These are phyloP conservation scores for Apiospora aurea DNA, from an alignment of 2,329 filamentous ascomycete species.

Conservation along the genomic window DNA sequence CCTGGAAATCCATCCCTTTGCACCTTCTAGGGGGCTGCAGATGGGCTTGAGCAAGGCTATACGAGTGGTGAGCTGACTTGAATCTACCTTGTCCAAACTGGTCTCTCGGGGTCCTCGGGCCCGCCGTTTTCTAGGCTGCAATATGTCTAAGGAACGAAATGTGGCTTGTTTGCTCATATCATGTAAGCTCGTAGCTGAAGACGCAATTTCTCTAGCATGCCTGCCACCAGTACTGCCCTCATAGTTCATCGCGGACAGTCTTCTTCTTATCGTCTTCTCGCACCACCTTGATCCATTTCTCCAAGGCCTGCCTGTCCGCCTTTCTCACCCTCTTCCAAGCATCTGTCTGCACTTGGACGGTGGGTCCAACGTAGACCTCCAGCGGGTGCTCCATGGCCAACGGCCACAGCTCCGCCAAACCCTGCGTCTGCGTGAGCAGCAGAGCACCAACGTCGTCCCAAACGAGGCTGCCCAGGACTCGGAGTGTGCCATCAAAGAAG, in stretches of 20 bases:
- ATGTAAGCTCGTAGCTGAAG: neutral
- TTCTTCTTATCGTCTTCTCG: neutral
- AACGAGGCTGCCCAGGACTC: constrained; percentile 39
- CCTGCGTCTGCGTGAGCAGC: constrained; percentile 29
- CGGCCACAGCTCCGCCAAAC: constrained; percentile 38
- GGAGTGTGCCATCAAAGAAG: constrained; percentile 37
- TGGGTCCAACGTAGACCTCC: constrained; percentile 37
- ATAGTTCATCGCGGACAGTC: neutral
- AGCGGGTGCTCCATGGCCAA: constrained; percentile 39
- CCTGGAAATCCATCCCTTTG: neutral
- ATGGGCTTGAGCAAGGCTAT: neutral
- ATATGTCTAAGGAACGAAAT: neutral
- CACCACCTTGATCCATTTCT: constrained; percentile 10
- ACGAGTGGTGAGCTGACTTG: neutral
- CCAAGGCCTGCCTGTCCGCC: neutral
- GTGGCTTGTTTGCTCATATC: constrained; percentile 1
- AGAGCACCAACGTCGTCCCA: constrained; percentile 40
- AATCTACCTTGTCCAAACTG: constrained; percentile 3
- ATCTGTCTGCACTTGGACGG: neutral
- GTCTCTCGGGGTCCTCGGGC: constrained; percentile 14
- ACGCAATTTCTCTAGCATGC: neutral
- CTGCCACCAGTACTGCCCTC: neutral
- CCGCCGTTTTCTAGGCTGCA: neutral
- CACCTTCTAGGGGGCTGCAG: neutral
- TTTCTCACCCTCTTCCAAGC: neutral